These are phyloP conservation scores for Apiospora sp. DNA, from an alignment of 2,329 filamentous ascomycete species.

Conservation along the genomic window DNA sequence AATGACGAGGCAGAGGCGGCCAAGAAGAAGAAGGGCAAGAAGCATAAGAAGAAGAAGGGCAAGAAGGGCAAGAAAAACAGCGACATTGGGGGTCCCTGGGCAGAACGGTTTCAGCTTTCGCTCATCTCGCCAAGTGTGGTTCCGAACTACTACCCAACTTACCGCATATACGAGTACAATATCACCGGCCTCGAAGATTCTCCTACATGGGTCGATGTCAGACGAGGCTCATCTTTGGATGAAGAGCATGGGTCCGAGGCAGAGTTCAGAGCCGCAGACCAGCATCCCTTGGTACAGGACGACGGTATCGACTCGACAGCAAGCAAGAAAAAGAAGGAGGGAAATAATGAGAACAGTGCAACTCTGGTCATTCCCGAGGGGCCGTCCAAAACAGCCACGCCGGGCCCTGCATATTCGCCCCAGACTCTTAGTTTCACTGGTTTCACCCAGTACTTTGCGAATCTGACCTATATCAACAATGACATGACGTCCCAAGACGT, in stretches of 20 bases:
- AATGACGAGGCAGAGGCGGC: slow-evolving; percentile 33
- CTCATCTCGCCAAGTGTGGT: slow-evolving; percentile 87
- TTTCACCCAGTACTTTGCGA: slow-evolving; percentile 92
- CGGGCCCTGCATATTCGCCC: slow-evolving; percentile 88
- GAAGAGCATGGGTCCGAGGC: slow-evolving; percentile 16
- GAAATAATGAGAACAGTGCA: slow-evolving; percentile 63
- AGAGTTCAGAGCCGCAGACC: not conserved
- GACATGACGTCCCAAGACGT: slow-evolving; percentile 55
- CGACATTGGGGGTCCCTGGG: slow-evolving; percentile 80
- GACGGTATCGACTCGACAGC: slow-evolving; percentile 31
- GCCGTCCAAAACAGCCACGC: slow-evolving; percentile 75
- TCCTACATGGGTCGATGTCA: slow-evolving; percentile 51
- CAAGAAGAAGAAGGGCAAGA: slow-evolving; percentile 38
- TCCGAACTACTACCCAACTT: slow-evolving; percentile 88
- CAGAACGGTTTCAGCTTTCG: slow-evolving; percentile 83
- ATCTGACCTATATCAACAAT: slow-evolving; percentile 90
- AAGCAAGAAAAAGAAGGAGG: slow-evolving; percentile 52
- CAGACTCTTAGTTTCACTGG: slow-evolving; percentile 81
- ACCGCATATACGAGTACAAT: slow-evolving; percentile 96
- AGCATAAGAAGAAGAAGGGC: slow-evolving; percentile 58
- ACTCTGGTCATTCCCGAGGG: slow-evolving; percentile 72
- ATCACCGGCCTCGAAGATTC: slow-evolving; percentile 75
- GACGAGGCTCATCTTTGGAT: slow-evolving; percentile 38
- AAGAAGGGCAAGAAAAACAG: slow-evolving; percentile 64
- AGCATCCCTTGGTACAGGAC: slow-evolving; percentile 29